Percentiles rank a stretch among this genome's conserved stretches.
These are phyloP conservation scores for Zea luxurians DNA, from an alignment of 176 grass and related monocot species.

Conservation along the genomic window DNA sequence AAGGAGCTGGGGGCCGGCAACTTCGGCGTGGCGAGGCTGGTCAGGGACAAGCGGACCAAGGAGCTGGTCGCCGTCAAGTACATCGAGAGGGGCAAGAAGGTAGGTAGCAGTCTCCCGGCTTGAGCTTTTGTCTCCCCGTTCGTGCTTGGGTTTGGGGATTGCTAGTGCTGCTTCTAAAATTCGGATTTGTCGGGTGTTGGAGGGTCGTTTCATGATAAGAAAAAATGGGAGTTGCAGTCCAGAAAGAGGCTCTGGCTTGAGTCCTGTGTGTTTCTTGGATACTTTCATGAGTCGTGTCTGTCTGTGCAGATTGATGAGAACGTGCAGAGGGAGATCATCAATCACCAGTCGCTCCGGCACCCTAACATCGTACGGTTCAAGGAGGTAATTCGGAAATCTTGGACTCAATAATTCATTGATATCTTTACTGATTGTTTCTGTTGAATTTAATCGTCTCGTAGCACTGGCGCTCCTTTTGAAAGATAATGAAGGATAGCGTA, in stretches of 20 bases:
- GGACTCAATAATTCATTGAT: not conserved
- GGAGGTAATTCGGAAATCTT: conserved; percentile 56
- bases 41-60: conserved; percentile 74
- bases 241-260: not conserved
- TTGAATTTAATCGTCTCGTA: not conserved
- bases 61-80: conserved; percentile 97
- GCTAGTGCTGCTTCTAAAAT: not conserved
- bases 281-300: not conserved
- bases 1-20: conserved; percentile 88
- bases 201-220: not conserved
- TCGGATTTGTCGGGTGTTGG: not conserved
- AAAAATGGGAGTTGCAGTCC: not conserved
- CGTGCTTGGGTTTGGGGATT: conserved; percentile 16
- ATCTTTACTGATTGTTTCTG: not conserved
- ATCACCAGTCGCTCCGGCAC: conserved; percentile 78
- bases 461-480: not conserved
- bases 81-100: conserved; percentile 96
- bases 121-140: not conserved
- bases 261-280: not conserved
- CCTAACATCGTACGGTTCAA: conserved; percentile 90
- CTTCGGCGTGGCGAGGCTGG: conserved; percentile 89
- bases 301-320: conserved; percentile 87
- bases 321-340: conserved; percentile 98
- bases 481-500: not conserved
- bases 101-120: not conserved